Evolutionary conservation across 129 eudicot species (phyloP).

Genomic region (Arctium minus): DNA sequence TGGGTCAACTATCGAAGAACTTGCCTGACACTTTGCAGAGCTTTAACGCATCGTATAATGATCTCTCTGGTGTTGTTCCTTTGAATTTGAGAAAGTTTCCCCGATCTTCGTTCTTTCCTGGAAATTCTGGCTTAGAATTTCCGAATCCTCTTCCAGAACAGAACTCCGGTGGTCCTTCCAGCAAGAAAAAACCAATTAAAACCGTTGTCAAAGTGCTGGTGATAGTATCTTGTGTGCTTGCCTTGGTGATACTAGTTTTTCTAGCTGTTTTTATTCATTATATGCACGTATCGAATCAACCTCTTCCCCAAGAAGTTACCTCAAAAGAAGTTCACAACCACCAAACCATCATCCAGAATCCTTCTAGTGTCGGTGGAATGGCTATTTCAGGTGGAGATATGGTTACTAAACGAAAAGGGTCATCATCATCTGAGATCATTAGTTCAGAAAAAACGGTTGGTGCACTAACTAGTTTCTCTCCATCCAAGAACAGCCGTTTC

Average conservation of each 20-base stretch:
- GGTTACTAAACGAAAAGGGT: conserved; percentile 53
- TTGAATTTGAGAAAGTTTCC: conserved; percentile 82
- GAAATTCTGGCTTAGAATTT: conserved; percentile 68
- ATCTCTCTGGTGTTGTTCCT: conserved; percentile 91
- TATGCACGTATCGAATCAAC: conserved; percentile 49
- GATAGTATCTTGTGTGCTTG: conserved; percentile 66
- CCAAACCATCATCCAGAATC: conserved; percentile 33
- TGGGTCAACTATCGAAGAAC: conserved; percentile 65
- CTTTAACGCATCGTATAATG: conserved; percentile 85
- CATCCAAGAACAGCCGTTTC: conserved; percentile 76
- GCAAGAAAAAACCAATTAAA: conserved; percentile 47
- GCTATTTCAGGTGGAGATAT: conserved; percentile 71
- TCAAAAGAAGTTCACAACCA: conserved; percentile 44
- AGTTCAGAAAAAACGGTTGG: conserved; percentile 58
- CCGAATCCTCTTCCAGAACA: conserved; percentile 74
- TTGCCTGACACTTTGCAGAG: conserved; percentile 50
- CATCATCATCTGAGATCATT: conserved; percentile 64
- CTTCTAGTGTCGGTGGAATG: conserved; percentile 30
- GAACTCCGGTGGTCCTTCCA: conserved; percentile 16
- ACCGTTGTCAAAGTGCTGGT: conserved; percentile 62
- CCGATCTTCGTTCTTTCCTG: conserved; percentile 79
- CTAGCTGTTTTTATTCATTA: conserved; percentile 66
- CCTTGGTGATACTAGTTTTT: conserved; percentile 59
- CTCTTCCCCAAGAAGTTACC: conserved; percentile 39
- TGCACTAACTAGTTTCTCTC: conserved; percentile 68